These are phyloP conservation scores for Laguncularia racemosa DNA, from an alignment of 345 rosid species.

Conservation along the genomic window DNA sequence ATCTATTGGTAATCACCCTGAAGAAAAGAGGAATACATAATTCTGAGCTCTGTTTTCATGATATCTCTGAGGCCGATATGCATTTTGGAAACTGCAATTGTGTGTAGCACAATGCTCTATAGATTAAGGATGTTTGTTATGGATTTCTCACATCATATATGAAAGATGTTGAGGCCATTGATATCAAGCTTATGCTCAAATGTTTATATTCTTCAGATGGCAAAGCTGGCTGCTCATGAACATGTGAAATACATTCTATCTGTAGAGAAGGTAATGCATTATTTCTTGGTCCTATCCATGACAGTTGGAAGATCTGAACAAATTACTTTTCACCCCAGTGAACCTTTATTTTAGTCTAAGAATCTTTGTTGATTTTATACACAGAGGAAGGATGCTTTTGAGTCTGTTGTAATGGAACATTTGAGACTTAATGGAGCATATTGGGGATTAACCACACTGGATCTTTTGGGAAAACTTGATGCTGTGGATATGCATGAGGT, in stretches of 20 bases:
- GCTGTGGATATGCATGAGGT: constrained; percentile 51
- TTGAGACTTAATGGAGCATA: constrained; percentile 83
- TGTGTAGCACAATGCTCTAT: no score
- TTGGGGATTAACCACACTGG: constrained; percentile 84
- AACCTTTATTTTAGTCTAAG: not conserved
- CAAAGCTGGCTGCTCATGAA: constrained; percentile 48
- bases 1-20: no score
- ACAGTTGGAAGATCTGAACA: not conserved
- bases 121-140: no score
- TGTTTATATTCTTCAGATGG: constrained; percentile 23
- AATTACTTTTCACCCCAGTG: not conserved
- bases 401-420: constrained; percentile 90
- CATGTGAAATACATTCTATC: constrained; percentile 61
- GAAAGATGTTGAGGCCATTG: no score
- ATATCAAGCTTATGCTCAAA: no score
- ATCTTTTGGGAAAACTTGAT: constrained; percentile 66
- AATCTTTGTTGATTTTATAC: constrained; percentile 5
- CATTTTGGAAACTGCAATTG: no score
- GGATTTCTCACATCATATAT: no score
- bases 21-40: no score
- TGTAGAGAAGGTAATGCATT: constrained; percentile 49
- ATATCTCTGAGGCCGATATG: no score
- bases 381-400: constrained; percentile 73
- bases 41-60: no score
- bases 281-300: not conserved